Percentiles rank a stretch among this genome's conserved stretches.
Conservation (phyloP, 2,329 filamentous ascomycete genomes). For the Penicillium verrucosum region DNA sequence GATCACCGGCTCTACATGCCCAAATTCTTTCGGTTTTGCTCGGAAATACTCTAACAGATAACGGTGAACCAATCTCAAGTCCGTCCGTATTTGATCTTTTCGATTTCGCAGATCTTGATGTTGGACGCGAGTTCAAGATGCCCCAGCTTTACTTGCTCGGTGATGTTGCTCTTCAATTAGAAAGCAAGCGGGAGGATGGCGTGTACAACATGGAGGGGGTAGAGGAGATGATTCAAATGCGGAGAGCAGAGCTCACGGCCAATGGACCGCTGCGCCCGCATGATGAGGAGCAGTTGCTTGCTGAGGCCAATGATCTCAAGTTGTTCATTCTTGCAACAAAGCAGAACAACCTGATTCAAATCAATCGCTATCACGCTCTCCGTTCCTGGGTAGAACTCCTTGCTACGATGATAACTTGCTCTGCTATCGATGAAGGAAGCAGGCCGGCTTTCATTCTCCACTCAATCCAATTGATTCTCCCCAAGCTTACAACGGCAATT, state of each 20-base stretch:
- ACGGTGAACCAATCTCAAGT: constrained; percentile 64
- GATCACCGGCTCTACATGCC: constrained; percentile 67
- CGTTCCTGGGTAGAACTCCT: constrained; percentile 81
- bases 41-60: constrained; percentile 64
- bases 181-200: constrained; percentile 49
- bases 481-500: constrained; percentile 77
- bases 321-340: constrained; percentile 43
- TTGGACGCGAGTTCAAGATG: constrained; percentile 46
- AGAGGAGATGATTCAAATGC: constrained; percentile 67
- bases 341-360: constrained; percentile 36
- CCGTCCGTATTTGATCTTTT: constrained; percentile 86
- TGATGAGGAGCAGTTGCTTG: constrained; percentile 41
- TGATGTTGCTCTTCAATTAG: constrained; percentile 66
- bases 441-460: constrained; percentile 79
- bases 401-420: constrained; percentile 76
- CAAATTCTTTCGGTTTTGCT: constrained; percentile 67
- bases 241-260: constrained; percentile 33
- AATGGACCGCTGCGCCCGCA: constrained; percentile 46
- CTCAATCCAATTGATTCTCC: constrained; percentile 79
- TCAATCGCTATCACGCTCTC: constrained; percentile 63
- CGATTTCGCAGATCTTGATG: constrained; percentile 74
- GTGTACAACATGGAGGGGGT: constrained; percentile 70
- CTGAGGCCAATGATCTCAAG: constrained; percentile 39
- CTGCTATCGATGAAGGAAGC: constrained; percentile 70
- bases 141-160: constrained; percentile 60